These are phyloP conservation scores for Vanrija sp. DNA, from an alignment of 1,284 basidiomycete genomes.

Conservation along the genomic window DNA sequence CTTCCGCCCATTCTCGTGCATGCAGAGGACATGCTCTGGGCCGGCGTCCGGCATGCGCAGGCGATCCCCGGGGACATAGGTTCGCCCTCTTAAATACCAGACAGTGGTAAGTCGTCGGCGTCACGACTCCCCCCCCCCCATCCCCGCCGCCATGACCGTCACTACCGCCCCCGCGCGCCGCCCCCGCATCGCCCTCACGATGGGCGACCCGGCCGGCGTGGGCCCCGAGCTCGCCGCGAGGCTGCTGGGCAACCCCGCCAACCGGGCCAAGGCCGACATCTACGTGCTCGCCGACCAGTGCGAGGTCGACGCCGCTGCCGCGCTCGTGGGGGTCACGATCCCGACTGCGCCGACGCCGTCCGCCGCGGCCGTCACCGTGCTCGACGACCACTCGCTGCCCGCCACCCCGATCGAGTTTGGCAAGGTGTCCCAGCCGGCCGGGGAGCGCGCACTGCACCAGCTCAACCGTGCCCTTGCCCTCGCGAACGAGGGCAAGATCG, in stretches of 20 bases:
- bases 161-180: not conserved
- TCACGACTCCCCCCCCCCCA: too few species aligned
- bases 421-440: slow-evolving; percentile 2
- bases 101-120: too few species aligned
- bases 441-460: slow-evolving; percentile 4
- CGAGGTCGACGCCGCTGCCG: slow-evolving; percentile 6
- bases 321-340: slow-evolving; percentile 1
- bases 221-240: slow-evolving; percentile 8
- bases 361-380: not conserved
- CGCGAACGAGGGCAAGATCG: slow-evolving; percentile 2
- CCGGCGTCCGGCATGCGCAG: too few species aligned
- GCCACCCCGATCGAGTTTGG: not conserved
- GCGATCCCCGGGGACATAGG: too few species aligned
- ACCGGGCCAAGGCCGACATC: slow-evolving; percentile 6
- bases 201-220: slow-evolving; percentile 8
- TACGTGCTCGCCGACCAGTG: slow-evolving; percentile 5
- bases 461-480: slow-evolving; percentile 2
- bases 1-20: too few species aligned
- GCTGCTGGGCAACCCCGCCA: slow-evolving; percentile 4
- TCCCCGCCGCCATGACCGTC: too few species aligned
- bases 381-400: slow-evolving; percentile 1
- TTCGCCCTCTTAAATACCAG: too few species aligned
- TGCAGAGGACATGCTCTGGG: too few species aligned
- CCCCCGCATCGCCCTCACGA: slow-evolving; percentile 1
- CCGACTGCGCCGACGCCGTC: not conserved